phyloP scores from a whole-genome alignment of 805 yeast genomes.

The Pichia ethanolica region DNA sequence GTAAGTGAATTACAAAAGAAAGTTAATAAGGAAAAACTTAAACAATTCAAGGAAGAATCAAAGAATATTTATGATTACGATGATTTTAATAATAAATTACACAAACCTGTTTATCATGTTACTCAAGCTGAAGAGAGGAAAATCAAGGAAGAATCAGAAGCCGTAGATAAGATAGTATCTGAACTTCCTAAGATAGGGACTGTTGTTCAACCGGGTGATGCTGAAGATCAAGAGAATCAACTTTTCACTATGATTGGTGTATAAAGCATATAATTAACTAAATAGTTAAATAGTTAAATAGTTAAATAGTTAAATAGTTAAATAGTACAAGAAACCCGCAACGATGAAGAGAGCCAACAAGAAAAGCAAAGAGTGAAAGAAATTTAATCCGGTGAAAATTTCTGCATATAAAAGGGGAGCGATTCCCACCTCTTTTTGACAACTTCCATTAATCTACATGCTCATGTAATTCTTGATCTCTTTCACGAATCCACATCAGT shows the following conservation, averaged over 20 bases:
- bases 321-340: constrained; percentile 6
- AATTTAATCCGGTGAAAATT: too few relatives aligned
- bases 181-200: constrained; percentile 11
- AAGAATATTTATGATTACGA: constrained; percentile 52
- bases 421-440: too few relatives aligned
- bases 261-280: too few relatives aligned
- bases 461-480: constrained; percentile 11
- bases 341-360: too few relatives aligned
- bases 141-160: not conserved
- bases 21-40: constrained; percentile 29
- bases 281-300: too few relatives aligned
- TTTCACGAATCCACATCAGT: constrained; percentile 49
- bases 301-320: too few relatives aligned
- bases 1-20: constrained; percentile 29
- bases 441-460: too few relatives aligned
- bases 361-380: too few relatives aligned
- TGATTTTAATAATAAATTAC: constrained; percentile 48
- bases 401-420: too few relatives aligned
- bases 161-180: not conserved
- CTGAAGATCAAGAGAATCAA: constrained; percentile 24
- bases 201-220: constrained; percentile 27
- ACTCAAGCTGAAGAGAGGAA: not conserved
- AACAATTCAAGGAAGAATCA: constrained; percentile 24
- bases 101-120: constrained; percentile 30
- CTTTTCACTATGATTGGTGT: constrained; percentile 24